phyloP scores from a whole-genome alignment of 2,329 filamentous ascomycete species.

The Dactylellina cionopaga region DNA sequence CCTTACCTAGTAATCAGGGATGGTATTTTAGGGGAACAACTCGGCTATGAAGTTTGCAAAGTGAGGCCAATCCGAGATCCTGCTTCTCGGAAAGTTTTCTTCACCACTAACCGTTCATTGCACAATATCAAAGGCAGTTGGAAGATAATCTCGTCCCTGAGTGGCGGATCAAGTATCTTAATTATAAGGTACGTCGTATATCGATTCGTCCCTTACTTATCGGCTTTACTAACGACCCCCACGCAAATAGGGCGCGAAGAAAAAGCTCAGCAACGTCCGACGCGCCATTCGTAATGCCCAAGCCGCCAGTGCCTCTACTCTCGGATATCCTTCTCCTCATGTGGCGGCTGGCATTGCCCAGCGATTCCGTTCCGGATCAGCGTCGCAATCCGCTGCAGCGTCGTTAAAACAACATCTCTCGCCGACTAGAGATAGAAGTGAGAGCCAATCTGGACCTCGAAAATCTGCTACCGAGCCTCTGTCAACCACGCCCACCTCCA shows the following conservation, averaged over 20 bases:
- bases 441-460: neutral
- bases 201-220: conserved; percentile 26
- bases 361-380: conserved; percentile 24
- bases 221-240: conserved; percentile 48
- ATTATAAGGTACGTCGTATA: conserved; percentile 78
- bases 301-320: conserved; percentile 64
- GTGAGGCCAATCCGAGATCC: conserved; percentile 60
- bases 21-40: too few species aligned
- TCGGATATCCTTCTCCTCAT: conserved; percentile 31
- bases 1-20: too few species aligned
- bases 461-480: conserved; percentile 9
- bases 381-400: conserved; percentile 13
- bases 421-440: conserved; percentile 13
- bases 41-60: conserved; percentile 71
- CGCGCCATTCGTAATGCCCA: conserved; percentile 73
- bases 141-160: conserved; percentile 90
- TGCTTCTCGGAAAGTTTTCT: conserved; percentile 5
- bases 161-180: conserved; percentile 92
- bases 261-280: conserved; percentile 84
- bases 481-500: neutral
- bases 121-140: conserved; percentile 80
- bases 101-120: conserved; percentile 58
- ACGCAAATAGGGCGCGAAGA: conserved; percentile 74
- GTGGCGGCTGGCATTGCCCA: conserved; percentile 32
- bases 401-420: conserved; percentile 44